Evolutionary conservation across 495 filamentous ascomycete genomes (phyloP), one percentile per base, ranked within the genome.

Genomic region (Cercophora samala): DNA sequence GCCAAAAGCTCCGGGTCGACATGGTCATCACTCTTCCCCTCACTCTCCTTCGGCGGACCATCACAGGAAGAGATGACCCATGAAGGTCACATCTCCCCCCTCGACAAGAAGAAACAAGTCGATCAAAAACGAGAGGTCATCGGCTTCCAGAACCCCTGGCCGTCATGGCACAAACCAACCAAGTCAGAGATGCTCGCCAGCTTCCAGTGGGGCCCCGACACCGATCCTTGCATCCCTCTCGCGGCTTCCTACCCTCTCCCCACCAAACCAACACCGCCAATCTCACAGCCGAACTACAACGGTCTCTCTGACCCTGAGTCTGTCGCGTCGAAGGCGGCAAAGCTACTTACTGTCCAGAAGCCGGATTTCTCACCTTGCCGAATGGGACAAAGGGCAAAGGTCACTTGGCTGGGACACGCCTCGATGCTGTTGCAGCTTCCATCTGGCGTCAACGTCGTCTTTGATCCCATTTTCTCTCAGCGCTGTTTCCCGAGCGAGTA

Each of bases 391-490:
- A 69, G 69, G 22, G 66, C 74, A 23, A 87, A 76, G 46, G 64
- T 59, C 3, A 87, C 85, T 6, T 85, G 81, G 81, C 75, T 87
- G 4, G 85, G 85, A 5, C 85, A 87, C 66, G 85, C 85, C 11
- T 74, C 74, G 26, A 76, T 82, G 46, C 74, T 87, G 8, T 64
- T 84, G 9, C 83, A 86, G 65, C 74, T 72, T 29, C 69, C 67
- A 0, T 29, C 73, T 22, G 68, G 69, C 0, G 9, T 5, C 13
- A 15, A 58, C 21, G 78, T 81, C 17, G 65, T 86, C 2, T 80
- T 82, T 55, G 85, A 87, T 70, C 85, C 85, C 1, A 83, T 87
- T 4, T 87, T 85, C 74, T 82, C 79, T 23, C 72, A 76, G 62
- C 74, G 83, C 6, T 83, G 80, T 23, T 82, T 81, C 8, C 83